phyloP scores from a whole-genome alignment of 768 basidiomycete genomes.

The Panellus pusillus region DNA sequence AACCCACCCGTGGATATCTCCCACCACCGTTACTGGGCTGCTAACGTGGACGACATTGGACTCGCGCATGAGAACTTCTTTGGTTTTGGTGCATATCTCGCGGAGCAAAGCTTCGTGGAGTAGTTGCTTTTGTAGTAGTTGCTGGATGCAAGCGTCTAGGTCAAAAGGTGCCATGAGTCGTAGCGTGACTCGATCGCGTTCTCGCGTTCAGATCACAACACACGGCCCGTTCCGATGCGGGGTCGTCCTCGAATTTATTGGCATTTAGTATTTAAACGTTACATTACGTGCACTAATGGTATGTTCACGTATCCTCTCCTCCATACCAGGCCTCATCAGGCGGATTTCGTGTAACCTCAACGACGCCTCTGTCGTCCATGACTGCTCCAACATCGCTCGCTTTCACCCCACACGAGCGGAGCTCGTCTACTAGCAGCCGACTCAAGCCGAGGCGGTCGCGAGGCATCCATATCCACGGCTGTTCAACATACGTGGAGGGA shows the following conservation, averaged over 20 bases:
- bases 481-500: constrained; percentile 46
- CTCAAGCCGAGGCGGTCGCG: constrained; percentile 44
- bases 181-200: not conserved
- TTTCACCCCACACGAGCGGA: constrained; percentile 38
- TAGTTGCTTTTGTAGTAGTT: constrained; percentile 87
- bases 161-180: constrained; percentile 85
- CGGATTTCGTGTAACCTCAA: constrained; percentile 45
- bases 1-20: constrained; percentile 97
- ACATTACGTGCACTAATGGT: no score
- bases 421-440: constrained; percentile 35
- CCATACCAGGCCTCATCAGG: constrained; percentile 46
- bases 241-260: no score
- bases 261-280: no score
- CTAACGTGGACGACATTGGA: constrained; percentile 97
- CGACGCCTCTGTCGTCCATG: constrained; percentile 45
- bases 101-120: constrained; percentile 91
- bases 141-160: constrained; percentile 94
- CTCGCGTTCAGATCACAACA: not conserved
- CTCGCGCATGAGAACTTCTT: constrained; percentile 98
- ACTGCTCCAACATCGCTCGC: constrained; percentile 45
- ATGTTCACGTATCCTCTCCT: constrained; percentile 32
- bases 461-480: constrained; percentile 50
- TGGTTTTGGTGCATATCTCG: constrained; percentile 99
- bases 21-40: constrained; percentile 96
- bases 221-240: no score